These are phyloP conservation scores for Volutella citrinella DNA, from an alignment of 2,329 filamentous ascomycete species.

Conservation along the genomic window DNA sequence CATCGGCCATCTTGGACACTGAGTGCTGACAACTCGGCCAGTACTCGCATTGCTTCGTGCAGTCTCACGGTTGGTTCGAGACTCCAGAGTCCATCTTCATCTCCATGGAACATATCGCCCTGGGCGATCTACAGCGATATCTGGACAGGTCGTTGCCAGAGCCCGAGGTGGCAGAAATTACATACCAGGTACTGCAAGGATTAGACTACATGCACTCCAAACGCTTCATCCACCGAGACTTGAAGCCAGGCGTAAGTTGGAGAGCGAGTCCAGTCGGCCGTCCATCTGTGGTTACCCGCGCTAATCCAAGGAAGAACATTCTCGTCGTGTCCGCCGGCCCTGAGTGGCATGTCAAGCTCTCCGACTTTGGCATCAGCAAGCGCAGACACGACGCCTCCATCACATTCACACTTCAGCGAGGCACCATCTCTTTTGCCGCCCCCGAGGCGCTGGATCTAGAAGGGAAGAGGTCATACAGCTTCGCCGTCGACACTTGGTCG, in stretches of 20 bases:
- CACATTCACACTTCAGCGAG: background rate
- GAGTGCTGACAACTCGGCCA: background rate
- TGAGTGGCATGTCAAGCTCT: constrained; percentile 1
- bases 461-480: background rate
- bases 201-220: constrained; percentile 2
- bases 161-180: background rate
- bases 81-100: background rate
- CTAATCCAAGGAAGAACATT: constrained; percentile 2
- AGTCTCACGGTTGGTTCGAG: constrained; percentile 1
- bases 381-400: constrained; percentile 1
- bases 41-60: constrained; percentile 2
- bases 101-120: constrained; percentile 1
- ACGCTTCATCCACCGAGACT: constrained; percentile 1
- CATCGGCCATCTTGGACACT: too few species aligned
- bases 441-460: background rate
- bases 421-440: background rate
- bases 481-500: constrained; percentile 1
- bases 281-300: too few species aligned
- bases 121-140: constrained; percentile 1
- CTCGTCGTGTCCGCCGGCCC: constrained; percentile 2
- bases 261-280: too few species aligned
- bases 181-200: constrained; percentile 1
- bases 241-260: constrained; percentile 1
- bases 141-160: background rate
- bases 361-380: constrained; percentile 7